Percentiles rank a stretch among this genome's conserved stretches.
Conservation (phyloP, 2,329 filamentous ascomycete species). For the Didymella arachidicola region DNA sequence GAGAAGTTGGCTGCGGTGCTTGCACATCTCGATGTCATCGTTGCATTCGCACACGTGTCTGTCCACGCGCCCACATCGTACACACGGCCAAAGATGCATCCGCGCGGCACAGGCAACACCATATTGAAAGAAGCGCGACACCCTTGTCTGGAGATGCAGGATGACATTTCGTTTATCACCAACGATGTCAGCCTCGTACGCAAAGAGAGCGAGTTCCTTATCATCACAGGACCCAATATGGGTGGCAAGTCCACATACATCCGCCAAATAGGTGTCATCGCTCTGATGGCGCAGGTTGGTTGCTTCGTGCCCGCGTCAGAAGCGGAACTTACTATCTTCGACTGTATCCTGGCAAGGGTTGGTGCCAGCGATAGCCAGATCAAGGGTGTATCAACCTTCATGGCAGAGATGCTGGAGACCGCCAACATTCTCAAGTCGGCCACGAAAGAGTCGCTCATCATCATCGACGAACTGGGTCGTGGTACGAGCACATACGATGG, state of each 20-base stretch:
- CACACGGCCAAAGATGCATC: slow-evolving; percentile 87
- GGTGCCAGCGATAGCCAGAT: slow-evolving; percentile 96
- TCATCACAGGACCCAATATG: slow-evolving; percentile 99
- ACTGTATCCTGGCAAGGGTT: slow-evolving; percentile 94
- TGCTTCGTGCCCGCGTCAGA: slow-evolving; percentile 93
- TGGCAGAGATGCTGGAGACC: slow-evolving; percentile 99
- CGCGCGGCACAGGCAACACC: slow-evolving; percentile 86
- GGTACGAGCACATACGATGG: slow-evolving; percentile 98
- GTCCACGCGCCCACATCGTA: slow-evolving; percentile 93
- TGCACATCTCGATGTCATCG: slow-evolving; percentile 92
- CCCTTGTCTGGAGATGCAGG: slow-evolving; percentile 98
- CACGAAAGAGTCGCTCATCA: slow-evolving; percentile 93
- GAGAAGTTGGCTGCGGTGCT: slow-evolving; percentile 88
- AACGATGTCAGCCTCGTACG: slow-evolving; percentile 88
- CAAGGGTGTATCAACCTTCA: slow-evolving; percentile 97
- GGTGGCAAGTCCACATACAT: slow-evolving; percentile 99
- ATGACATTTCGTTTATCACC: slow-evolving; percentile 97
- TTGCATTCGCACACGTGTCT: slow-evolving; percentile 90
- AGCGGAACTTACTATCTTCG: slow-evolving; percentile 93
- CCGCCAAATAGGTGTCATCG: slow-evolving; percentile 94
- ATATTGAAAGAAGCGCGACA: slow-evolving; percentile 92
- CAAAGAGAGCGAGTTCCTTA: slow-evolving; percentile 84
- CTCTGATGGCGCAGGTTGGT: slow-evolving; percentile 94
- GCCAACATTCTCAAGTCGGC: slow-evolving; percentile 98
- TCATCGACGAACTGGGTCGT: slow-evolving; percentile 96